These are phyloP conservation scores for Phytopythium chamaehyphon DNA, from an alignment of 352 stramenopile genomes.

Conservation along the genomic window DNA sequence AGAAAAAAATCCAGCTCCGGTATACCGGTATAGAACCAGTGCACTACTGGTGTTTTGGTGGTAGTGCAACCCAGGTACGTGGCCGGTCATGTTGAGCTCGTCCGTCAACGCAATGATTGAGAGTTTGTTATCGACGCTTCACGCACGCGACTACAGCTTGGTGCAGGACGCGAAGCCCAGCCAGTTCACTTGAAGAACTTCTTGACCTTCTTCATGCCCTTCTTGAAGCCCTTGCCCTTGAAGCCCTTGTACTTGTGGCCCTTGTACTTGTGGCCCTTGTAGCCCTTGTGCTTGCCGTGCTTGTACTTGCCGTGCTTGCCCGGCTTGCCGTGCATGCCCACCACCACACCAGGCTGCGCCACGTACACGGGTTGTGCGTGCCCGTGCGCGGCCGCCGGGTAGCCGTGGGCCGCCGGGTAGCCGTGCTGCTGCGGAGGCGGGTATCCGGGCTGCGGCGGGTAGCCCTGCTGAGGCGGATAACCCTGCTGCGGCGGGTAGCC, in stretches of 20 bases:
- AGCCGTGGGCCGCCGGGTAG: slow-evolving; percentile 5
- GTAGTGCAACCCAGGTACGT: too few relatives aligned
- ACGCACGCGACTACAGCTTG: background rate
- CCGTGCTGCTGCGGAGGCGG: slow-evolving; percentile 19
- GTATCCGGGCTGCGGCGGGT: slow-evolving; percentile 15
- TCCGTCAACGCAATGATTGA: too few relatives aligned
- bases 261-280: slow-evolving; percentile 15
- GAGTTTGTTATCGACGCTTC: too few relatives aligned
- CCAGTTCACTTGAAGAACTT: slow-evolving; percentile 36
- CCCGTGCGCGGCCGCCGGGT: slow-evolving; percentile 11
- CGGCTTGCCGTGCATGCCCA: slow-evolving; percentile 7
- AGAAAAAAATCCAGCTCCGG: too few relatives aligned
- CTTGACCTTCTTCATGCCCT: slow-evolving; percentile 42
- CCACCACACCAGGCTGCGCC: slow-evolving; percentile 20
- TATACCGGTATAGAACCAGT: too few relatives aligned
- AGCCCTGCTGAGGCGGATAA: slow-evolving; percentile 11
- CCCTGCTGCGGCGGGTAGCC: slow-evolving; percentile 18
- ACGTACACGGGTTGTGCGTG: slow-evolving; percentile 20
- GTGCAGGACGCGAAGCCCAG: background rate
- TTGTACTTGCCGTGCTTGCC: slow-evolving; percentile 24
- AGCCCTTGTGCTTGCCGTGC: slow-evolving; percentile 22
- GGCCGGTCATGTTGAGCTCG: background rate
- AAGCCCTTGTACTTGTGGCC: slow-evolving; percentile 17
- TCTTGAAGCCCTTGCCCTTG: slow-evolving; percentile 33
- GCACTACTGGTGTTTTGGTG: too few relatives aligned